phyloP scores from a whole-genome alignment of 148 eudicot genomes.

The Suaeda aralocaspica region DNA sequence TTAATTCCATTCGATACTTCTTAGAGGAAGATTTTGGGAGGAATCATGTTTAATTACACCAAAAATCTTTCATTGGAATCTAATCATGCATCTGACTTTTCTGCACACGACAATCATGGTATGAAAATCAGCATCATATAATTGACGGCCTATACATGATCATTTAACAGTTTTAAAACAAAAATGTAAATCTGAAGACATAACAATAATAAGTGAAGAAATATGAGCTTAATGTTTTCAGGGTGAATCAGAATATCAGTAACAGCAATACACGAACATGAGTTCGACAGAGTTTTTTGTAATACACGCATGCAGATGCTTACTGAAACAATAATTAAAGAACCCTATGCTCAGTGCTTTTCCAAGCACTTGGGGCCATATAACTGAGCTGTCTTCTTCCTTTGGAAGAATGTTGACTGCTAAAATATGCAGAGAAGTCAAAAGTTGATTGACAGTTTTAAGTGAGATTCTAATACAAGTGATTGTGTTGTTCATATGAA shows the following conservation, averaged over 20 bases:
- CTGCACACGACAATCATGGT: no score
- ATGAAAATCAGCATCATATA: no score
- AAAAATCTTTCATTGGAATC: not conserved
- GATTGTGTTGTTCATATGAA: not conserved
- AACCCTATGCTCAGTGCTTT: conserved; percentile 9
- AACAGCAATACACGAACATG: not conserved
- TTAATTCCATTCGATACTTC: not conserved
- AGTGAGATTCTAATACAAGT: conserved; percentile 11
- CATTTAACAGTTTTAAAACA: not conserved
- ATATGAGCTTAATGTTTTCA: conserved; percentile 2
- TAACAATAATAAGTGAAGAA: not conserved
- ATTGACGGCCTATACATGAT: no score
- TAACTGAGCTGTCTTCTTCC: conserved; percentile 7
- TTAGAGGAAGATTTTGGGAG: not conserved
- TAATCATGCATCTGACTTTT: not conserved
- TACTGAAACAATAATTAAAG: not conserved
- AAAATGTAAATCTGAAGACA: not conserved
- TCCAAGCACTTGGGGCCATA: conserved; percentile 2
- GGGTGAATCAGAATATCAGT: not conserved
- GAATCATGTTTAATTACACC: not conserved
- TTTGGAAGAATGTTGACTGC: conserved; percentile 13
- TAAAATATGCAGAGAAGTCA: conserved; percentile 5
- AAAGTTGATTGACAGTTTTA: not conserved
- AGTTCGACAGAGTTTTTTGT: not conserved
- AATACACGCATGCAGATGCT: not conserved